These are phyloP conservation scores for Rhizopus microsporus DNA, from an alignment of 371 early-diverging fungal genomes.

Conservation along the genomic window DNA sequence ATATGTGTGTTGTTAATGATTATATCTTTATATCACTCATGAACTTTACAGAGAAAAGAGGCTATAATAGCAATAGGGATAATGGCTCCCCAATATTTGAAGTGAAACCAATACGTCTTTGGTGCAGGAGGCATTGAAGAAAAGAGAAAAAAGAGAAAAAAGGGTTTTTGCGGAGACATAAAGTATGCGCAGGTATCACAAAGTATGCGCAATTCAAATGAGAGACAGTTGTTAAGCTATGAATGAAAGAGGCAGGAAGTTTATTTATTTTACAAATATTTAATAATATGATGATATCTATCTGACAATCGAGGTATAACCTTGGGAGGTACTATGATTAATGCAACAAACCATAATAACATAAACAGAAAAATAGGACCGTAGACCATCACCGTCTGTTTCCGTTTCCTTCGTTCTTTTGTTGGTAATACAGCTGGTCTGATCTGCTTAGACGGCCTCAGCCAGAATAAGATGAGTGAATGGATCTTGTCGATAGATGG, in stretches of 20 bases:
- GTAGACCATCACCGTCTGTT: slow-evolving; percentile 13
- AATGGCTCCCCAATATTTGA: slow-evolving; percentile 16
- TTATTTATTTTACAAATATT: slow-evolving; percentile 17
- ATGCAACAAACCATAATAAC: slow-evolving; percentile 18
- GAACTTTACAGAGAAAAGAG: slow-evolving; percentile 16
- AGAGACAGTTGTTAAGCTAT: background rate
- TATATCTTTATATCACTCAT: too few species aligned
- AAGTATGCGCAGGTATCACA: background rate
- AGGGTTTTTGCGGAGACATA: background rate
- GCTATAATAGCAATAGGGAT: slow-evolving; percentile 13
- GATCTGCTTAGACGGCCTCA: slow-evolving; percentile 53
- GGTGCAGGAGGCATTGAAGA: slow-evolving; percentile 2
- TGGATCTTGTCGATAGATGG: slow-evolving; percentile 79
- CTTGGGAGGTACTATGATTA: slow-evolving; percentile 26
- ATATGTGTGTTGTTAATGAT: too few species aligned
- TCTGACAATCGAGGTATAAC: slow-evolving; percentile 17
- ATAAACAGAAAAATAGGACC: slow-evolving; percentile 23
- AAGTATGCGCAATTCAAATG: background rate
- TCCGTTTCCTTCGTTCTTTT: slow-evolving; percentile 23
- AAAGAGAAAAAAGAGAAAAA: slow-evolving; percentile 6
- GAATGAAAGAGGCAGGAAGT: background rate
- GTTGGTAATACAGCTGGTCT: slow-evolving; percentile 31
- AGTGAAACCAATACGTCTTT: slow-evolving; percentile 22
- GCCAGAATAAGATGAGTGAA: slow-evolving; percentile 83
- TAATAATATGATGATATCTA: slow-evolving; percentile 18